Conservation (phyloP, 2,329 filamentous ascomycete species). For the Hypoxylon sp. region DNA sequence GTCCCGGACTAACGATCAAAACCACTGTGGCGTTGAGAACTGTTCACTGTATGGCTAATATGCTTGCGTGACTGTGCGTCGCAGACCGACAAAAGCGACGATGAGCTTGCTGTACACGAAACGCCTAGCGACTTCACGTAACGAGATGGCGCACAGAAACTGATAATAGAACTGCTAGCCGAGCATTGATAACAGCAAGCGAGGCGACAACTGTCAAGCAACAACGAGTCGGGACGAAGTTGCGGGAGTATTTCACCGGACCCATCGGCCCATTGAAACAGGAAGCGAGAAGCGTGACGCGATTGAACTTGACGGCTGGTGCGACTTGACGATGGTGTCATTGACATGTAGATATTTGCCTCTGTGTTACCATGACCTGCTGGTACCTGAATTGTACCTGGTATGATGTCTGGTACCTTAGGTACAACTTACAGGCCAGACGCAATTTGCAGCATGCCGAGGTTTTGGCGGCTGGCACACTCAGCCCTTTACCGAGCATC, state of each 20-base stretch:
- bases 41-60: not conserved
- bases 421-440: not conserved
- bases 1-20: not conserved
- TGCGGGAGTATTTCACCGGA: slow-evolving; percentile 9
- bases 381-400: not conserved
- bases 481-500: not conserved
- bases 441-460: not conserved
- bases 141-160: slow-evolving; percentile 19
- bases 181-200: slow-evolving; percentile 16
- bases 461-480: not conserved
- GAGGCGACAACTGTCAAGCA: slow-evolving; percentile 11
- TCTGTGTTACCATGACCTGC: not conserved
- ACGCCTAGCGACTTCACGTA: slow-evolving; percentile 2
- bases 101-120: not conserved
- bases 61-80: not conserved
- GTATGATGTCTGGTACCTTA: not conserved
- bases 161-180: slow-evolving; percentile 24
- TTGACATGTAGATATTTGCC: not conserved
- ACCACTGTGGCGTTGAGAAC: not conserved
- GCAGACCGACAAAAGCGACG: not conserved
- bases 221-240: not conserved
- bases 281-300: not conserved
- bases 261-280: not conserved
- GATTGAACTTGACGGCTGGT: slow-evolving; percentile 8
- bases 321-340: not conserved